Conservation (phyloP, 768 basidiomycete species). For the Podaxis sp. region DNA sequence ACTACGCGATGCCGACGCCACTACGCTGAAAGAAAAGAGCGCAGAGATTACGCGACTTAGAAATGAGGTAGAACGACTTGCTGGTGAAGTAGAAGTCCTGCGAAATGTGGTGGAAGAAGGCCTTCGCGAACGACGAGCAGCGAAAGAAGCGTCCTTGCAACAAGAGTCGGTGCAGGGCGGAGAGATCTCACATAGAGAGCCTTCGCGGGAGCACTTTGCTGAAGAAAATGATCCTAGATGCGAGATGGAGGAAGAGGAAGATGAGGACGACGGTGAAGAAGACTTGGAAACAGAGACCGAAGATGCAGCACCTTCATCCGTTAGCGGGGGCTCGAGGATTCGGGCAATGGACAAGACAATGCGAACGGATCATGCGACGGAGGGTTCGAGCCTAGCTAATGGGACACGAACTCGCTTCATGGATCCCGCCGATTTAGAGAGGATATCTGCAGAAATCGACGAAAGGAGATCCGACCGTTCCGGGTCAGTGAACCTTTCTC, state of each 20-base stretch:
- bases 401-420: conserved; percentile 39
- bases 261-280: conserved; percentile 26
- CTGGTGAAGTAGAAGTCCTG: conserved; percentile 85
- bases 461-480: conserved; percentile 57
- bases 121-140: conserved; percentile 65
- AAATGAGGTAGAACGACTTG: conserved; percentile 78
- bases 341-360: conserved; percentile 41
- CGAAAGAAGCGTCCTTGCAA: conserved; percentile 41
- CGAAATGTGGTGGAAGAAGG: conserved; percentile 86
- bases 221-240: conserved; percentile 22
- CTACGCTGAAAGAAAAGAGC: conserved; percentile 56
- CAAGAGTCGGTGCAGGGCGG: conserved; percentile 31
- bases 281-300: conserved; percentile 29
- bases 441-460: conserved; percentile 66
- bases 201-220: conserved; percentile 20
- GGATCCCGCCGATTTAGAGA: conserved; percentile 56
- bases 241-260: conserved; percentile 24
- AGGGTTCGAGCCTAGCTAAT: conserved; percentile 34
- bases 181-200: conserved; percentile 22
- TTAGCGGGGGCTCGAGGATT: neutral
- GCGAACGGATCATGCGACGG: conserved; percentile 54
- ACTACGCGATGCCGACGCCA: conserved; percentile 62
- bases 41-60: conserved; percentile 67
- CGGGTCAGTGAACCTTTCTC: conserved; percentile 5
- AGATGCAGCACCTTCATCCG: conserved; percentile 1